phyloP scores from a whole-genome alignment of 164 flowering plant species.

The Magnolia kwangsiensis region DNA sequence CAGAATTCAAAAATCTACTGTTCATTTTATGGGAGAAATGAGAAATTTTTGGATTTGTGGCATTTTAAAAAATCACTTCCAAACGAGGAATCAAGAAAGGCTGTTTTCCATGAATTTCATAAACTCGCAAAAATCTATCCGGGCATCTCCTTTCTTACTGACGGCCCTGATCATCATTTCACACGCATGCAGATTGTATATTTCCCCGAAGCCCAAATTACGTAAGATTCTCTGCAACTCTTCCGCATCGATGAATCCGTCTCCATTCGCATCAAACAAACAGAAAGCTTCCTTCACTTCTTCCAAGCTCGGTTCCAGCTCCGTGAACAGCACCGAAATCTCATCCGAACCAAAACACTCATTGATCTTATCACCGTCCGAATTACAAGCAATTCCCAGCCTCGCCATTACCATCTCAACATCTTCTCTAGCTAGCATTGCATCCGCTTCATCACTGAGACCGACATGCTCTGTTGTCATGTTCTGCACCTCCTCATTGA shows the following conservation, averaged over 20 bases:
- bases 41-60: too few relatives aligned
- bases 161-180: constrained; percentile 32
- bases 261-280: constrained; percentile 44
- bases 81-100: constrained; percentile 8
- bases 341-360: constrained; percentile 9
- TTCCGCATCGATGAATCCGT: constrained; percentile 45
- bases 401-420: constrained; percentile 29
- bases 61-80: not conserved
- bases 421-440: constrained; percentile 24
- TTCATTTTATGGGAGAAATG: too few relatives aligned
- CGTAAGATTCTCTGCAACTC: constrained; percentile 38
- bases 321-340: constrained; percentile 26
- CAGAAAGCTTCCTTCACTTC: constrained; percentile 42
- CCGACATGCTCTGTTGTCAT: not conserved
- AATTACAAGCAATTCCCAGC: constrained; percentile 8
- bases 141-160: constrained; percentile 38
- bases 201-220: constrained; percentile 26
- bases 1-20: too few relatives aligned
- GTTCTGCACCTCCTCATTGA: not conserved
- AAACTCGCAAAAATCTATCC: constrained; percentile 41
- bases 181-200: constrained; percentile 25
- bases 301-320: constrained; percentile 30
- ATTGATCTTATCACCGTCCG: not conserved
- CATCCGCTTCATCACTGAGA: constrained; percentile 11
- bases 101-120: constrained; percentile 28